Conservation (phyloP, 2,329 filamentous ascomycete species). For the Alternaria sp. region DNA sequence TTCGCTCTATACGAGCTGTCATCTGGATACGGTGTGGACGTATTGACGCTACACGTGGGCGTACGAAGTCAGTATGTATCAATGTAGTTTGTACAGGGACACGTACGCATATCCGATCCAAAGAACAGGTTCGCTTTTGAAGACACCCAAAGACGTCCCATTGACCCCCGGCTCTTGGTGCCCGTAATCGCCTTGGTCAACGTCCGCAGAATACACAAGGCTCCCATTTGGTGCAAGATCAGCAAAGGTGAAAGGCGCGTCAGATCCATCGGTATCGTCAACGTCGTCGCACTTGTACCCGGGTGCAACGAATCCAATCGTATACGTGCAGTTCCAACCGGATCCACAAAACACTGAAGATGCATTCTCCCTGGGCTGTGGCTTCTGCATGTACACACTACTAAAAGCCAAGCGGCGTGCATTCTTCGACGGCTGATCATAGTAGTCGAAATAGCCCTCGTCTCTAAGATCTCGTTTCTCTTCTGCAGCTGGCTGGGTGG, state of each 20-base stretch:
- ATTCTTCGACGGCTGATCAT: conserved; percentile 48
- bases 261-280: conserved; percentile 15
- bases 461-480: conserved; percentile 13
- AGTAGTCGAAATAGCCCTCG: conserved; percentile 46
- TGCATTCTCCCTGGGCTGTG: conserved; percentile 36
- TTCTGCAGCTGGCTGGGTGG: conserved; percentile 37
- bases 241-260: conserved; percentile 41
- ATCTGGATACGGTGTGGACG: conserved; percentile 29
- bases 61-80: not conserved
- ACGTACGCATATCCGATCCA: conserved; percentile 46
- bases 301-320: conserved; percentile 44
- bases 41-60: conserved; percentile 28
- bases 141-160: conserved; percentile 39
- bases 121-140: conserved; percentile 45
- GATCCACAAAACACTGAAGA: conserved; percentile 39
- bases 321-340: conserved; percentile 47
- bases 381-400: conserved; percentile 44
- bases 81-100: not conserved
- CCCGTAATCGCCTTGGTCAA: conserved; percentile 44
- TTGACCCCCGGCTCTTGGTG: conserved; percentile 37
- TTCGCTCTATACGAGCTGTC: conserved; percentile 31
- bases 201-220: conserved; percentile 40
- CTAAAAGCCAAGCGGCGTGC: conserved; percentile 42
- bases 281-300: conserved; percentile 50
- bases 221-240: conserved; percentile 44